Evolutionary conservation across 345 rosid genomes (phyloP).

Genomic region (Lepidium sativum): DNA sequence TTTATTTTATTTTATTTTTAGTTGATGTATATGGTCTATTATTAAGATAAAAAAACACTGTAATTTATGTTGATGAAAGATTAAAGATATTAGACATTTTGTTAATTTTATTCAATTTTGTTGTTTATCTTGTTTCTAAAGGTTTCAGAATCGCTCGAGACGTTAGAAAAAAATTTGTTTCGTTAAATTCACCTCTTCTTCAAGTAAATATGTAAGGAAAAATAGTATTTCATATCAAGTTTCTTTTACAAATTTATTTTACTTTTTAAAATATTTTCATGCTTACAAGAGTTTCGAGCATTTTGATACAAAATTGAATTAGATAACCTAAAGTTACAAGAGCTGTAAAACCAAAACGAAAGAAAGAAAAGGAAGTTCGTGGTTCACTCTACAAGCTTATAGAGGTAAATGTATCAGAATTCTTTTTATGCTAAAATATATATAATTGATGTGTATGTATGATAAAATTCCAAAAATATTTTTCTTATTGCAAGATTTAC

Average conservation of each 20-base stretch:
- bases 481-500: constrained; percentile 1
- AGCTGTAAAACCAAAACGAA: constrained; percentile 8
- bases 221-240: not conserved
- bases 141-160: constrained; percentile 10
- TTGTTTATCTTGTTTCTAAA: not conserved
- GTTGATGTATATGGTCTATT: not conserved
- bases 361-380: constrained; percentile 5
- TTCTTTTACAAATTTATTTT: not conserved
- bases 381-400: constrained; percentile 22
- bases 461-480: not conserved
- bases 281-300: not conserved
- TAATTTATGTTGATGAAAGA: not conserved
- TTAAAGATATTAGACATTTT: not conserved
- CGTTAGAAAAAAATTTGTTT: not conserved
- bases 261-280: not conserved
- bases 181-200: not conserved
- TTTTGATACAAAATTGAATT: not conserved
- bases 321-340: constrained; percentile 4
- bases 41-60: not conserved
- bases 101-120: too few relatives aligned
- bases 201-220: constrained; percentile 16
- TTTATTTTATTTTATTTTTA: not conserved
- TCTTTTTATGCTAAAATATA: not conserved
- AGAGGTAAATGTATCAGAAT: not conserved
- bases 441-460: not conserved